phyloP scores from a whole-genome alignment of 2,329 filamentous ascomycete genomes.

The Neodidymelliopsis sp. region DNA sequence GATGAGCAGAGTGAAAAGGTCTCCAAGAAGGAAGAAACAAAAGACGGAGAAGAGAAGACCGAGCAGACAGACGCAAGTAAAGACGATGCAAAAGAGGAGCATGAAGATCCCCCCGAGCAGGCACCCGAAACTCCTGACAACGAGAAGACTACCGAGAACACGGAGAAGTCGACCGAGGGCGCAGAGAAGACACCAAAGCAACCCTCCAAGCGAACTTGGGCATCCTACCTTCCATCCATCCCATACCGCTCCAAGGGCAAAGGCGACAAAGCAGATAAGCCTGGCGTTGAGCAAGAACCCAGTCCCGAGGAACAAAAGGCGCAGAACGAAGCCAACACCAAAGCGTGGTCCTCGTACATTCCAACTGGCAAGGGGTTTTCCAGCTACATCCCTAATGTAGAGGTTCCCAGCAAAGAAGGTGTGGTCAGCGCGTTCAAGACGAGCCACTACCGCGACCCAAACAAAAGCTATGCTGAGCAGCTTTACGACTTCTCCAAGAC shows the following conservation, averaged over 20 bases:
- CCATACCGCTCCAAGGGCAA: conserved; percentile 43
- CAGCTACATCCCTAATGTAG: conserved; percentile 54
- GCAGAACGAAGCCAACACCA: conserved; percentile 45
- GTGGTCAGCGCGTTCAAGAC: conserved; percentile 56
- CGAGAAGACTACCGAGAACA: conserved; percentile 25
- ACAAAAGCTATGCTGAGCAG: conserved; percentile 59
- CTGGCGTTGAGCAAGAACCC: conserved; percentile 29
- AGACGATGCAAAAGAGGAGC: conserved; percentile 11
- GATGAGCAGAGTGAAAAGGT: conserved; percentile 8
- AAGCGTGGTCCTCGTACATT: conserved; percentile 57
- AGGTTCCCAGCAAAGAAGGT: conserved; percentile 48
- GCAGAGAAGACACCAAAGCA: conserved; percentile 19
- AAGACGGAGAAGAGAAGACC: conserved; percentile 1
- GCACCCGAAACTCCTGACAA: conserved; percentile 37
- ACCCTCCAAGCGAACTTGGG: conserved; percentile 46
- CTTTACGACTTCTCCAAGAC: conserved; percentile 60
- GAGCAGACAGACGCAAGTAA: background rate
- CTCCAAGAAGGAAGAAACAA: conserved; percentile 8
- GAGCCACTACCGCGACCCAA: conserved; percentile 55
- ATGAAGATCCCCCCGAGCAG: conserved; percentile 37
- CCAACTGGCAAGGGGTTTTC: conserved; percentile 58
- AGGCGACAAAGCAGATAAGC: conserved; percentile 26
- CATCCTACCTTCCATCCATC: conserved; percentile 50
- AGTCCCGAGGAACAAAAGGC: conserved; percentile 40
- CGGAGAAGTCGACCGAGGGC: background rate